Evolutionary conservation across 1,139 yeast genomes (phyloP), one percentile per base, ranked within the genome.

Genomic region (Candida sp.): DNA sequence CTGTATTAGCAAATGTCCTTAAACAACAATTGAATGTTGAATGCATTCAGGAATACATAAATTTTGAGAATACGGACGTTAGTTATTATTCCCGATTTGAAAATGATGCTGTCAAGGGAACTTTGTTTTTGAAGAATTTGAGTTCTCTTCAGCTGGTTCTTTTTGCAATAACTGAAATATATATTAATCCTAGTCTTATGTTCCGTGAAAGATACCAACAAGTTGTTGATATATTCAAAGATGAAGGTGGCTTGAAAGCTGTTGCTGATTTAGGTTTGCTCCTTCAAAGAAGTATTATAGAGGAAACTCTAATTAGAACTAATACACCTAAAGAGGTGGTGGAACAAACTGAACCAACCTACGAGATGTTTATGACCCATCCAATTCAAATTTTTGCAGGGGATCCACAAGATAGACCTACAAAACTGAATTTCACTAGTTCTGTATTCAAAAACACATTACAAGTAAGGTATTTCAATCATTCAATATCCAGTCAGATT

Each of bases 391-490:
- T 73, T 5, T 63, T 61, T 45, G 55, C 68, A 2, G 68, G 66
- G 3, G 64, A 67, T 21, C 73, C 75, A 0, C 30, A 57, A 36
- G 51, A 64, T 36, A 54, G 61, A 41, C 64, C 60, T n/a, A 53
- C 58, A 22, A 64, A 64, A 42, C 63, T 58, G 43, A 74, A 72
- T 32, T 70, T 69, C 8, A 72, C 77, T 4, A 71, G 75, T 38
- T 77, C 84, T 1, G 76, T 77, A 48, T 81, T 70, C 61, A 85
- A 84, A 52, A 86, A 85, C 52, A 64, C 84, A 0, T 61, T 79
- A 2, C 82, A 82, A 49, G 57, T 82, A 21, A 71, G 89, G 44
- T 70, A 70, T 45, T 66, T 82, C 36, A 61, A 71, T 38, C 72
- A 75, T 44, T 72, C 77, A 39, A 61, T 81, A 27, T 84, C 79